Conservation (phyloP, 2,329 filamentous ascomycete genomes). For the Trichoderma brevicompactum region DNA sequence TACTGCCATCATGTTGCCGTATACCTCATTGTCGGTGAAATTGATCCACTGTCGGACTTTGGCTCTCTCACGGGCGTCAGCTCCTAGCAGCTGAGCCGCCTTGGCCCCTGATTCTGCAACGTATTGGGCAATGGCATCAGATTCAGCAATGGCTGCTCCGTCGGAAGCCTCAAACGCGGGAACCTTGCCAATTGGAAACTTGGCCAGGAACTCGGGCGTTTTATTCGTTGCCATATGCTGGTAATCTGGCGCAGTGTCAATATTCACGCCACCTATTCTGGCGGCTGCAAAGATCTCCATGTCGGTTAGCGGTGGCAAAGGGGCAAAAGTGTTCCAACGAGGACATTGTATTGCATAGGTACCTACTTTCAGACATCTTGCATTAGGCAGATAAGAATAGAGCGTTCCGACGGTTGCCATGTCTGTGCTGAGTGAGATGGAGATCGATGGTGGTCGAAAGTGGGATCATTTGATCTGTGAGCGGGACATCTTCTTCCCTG, state of each 20-base stretch:
- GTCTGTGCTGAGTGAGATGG: no score
- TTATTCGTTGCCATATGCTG: slow-evolving; percentile 1
- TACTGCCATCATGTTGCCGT: background rate
- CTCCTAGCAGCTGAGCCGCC: background rate
- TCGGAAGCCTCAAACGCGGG: background rate
- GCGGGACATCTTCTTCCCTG: background rate
- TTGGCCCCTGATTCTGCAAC: background rate
- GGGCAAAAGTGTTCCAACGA: no score
- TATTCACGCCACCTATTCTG: background rate
- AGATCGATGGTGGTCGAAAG: no score
- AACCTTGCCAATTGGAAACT: background rate
- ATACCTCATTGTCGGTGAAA: background rate
- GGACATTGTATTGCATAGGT: background rate
- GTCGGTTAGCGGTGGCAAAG: background rate
- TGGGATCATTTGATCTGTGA: no score
- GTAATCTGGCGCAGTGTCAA: background rate
- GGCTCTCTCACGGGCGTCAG: background rate
- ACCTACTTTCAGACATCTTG: background rate
- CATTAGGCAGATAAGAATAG: background rate
- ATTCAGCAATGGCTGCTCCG: background rate
- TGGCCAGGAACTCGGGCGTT: background rate
- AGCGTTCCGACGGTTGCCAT: background rate
- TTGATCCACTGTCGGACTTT: background rate
- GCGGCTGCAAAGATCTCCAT: background rate
- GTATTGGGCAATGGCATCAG: background rate